Base-by-base conservation (phyloP, 2,329 filamentous ascomycete genomes). In the Atkinsonella texensis region DNA sequence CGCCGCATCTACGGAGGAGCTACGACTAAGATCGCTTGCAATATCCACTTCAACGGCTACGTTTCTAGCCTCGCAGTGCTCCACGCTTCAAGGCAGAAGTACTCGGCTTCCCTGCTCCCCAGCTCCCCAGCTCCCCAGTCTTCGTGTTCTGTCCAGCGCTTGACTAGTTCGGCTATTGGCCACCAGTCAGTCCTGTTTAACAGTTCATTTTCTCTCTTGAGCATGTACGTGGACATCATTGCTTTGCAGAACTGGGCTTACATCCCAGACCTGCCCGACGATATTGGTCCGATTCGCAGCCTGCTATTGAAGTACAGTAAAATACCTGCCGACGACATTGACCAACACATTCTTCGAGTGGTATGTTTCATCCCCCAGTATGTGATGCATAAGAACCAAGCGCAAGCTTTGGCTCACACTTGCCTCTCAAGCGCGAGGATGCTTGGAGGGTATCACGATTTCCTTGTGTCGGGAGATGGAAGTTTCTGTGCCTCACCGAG, bases 401-500 rank as follows among this genome's bases (percentile, higher is more conserved):
- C 18, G 32, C 31, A 23, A 20, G 17, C 9, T 15, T 5, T 33
- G 18, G 18, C 43, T 54, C 6, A 46, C 10, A 33, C 33, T 15
- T 50, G 18, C 18, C 44, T 8, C 46, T 48, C 49, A 76, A 50
- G 74, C 68, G 74, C 54, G 70, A 74, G 52, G 63, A 68, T 42
- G 68, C 73, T 7, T 76, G 74, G 74, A 65, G 64, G 31, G 58
- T 71, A 46, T 70, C 70, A 42, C 68, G 68, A 8, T 68, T 69
- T 53, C 70, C 73, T 28, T 74, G 66, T 56, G 67, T 76, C 50
- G 73, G 74, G n/a, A 67, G 71, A 45, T 75, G 73, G 70, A 73
- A 71, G 46, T 76, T 76, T 52, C 63, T 75, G 15, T 68, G 68
- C 42, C 62, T 74, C n/a, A 62, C 65, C 11, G 68, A 72, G 46